Percentiles rank a stretch among this genome's conserved stretches.
phyloP scores from a whole-genome alignment of 2,329 filamentous ascomycete genomes.

The Alternaria sp. region DNA sequence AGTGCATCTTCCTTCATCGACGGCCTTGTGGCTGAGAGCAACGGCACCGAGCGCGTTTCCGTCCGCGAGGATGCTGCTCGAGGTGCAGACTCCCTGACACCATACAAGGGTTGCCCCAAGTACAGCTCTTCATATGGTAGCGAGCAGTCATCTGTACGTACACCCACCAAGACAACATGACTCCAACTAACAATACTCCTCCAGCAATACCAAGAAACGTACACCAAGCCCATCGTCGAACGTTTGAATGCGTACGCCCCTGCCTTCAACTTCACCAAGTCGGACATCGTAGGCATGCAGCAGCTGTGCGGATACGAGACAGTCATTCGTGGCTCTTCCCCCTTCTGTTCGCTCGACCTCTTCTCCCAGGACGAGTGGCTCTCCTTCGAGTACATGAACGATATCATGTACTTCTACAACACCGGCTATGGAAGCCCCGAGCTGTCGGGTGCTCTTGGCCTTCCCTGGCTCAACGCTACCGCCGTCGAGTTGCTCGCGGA shows the following conservation, averaged over 20 bases:
- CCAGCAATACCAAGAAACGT: slow-evolving; percentile 56
- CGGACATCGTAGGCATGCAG: slow-evolving; percentile 70
- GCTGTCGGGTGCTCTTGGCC: slow-evolving; percentile 64
- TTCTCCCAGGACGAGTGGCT: slow-evolving; percentile 70
- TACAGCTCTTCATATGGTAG: slow-evolving; percentile 66
- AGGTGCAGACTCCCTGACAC: slow-evolving; percentile 67
- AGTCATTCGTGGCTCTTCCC: slow-evolving; percentile 66
- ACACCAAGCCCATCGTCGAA: slow-evolving; percentile 66
- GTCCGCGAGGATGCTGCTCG: slow-evolving; percentile 63
- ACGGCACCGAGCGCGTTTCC: slow-evolving; percentile 61
- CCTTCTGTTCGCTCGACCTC: slow-evolving; percentile 65
- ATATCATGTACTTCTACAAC: slow-evolving; percentile 70
- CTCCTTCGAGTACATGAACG: slow-evolving; percentile 69
- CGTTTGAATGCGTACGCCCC: slow-evolving; percentile 61
- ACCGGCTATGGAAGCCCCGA: slow-evolving; percentile 65
- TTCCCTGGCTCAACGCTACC: slow-evolving; percentile 71
- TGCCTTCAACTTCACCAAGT: slow-evolving; percentile 67
- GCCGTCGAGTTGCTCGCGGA: slow-evolving; percentile 57
- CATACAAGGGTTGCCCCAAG: slow-evolving; percentile 68
- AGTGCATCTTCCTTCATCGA: slow-evolving; percentile 65
- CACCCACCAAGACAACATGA: neutral
- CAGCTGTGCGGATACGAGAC: slow-evolving; percentile 71
- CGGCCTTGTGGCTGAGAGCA: slow-evolving; percentile 61
- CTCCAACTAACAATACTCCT: neutral
- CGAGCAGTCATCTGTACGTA: slow-evolving; percentile 55